Base-by-base conservation (phyloP, 129 eudicot genomes). In the Lactuca sativa region DNA sequence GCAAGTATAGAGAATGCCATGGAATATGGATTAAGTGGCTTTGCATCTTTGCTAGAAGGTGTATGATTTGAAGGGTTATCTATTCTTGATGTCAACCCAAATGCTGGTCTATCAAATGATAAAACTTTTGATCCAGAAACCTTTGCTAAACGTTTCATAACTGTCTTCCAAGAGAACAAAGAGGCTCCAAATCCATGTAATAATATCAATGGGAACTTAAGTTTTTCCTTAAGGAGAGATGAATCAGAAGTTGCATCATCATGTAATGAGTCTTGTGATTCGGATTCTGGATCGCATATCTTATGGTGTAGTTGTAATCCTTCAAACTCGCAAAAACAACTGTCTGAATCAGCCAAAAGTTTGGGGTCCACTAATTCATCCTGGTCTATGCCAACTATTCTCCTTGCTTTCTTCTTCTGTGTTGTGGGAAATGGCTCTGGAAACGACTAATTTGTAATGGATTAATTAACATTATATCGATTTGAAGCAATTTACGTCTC, bases 151-250 rank as follows among this genome's bases (percentile, higher is more conserved):
- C 71, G 80, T 80, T 87, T 93, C 92, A 82, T 87, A 70, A 82
- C 95, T 71, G 80, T 78, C 78, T 72, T 81, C 97, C 98, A 93
- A 12, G 97, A 89, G 53, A 89, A 93, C 55, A 82, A 62, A 53
- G 98, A 93, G 67, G 98, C 95, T 75, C 97, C 98, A 76, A 93
- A 90, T 55, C 98, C 98, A 78, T 93, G 98, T 68, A 93, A 59
- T 69, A 93, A 70, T 71, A 93, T 86, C 80, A 88, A 64, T 14
- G 98, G 96, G 76, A 72, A 71, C 30, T 79, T 75, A 52, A 83
- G 40, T 69, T 77, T 79, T 57, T 65, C 78, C 52, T 6, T 74
- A 12, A 11, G 52, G 53, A 11, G 11, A 66, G 79, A 62, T 62
- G 62, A 52, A 43, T 69, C 79, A 65, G 88, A 71, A 70, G 59